A percentile compares a stretch with the other conserved stretches of the same genome.
phyloP scores from a whole-genome alignment of 805 yeast species.

The Kuraishia borneana region DNA sequence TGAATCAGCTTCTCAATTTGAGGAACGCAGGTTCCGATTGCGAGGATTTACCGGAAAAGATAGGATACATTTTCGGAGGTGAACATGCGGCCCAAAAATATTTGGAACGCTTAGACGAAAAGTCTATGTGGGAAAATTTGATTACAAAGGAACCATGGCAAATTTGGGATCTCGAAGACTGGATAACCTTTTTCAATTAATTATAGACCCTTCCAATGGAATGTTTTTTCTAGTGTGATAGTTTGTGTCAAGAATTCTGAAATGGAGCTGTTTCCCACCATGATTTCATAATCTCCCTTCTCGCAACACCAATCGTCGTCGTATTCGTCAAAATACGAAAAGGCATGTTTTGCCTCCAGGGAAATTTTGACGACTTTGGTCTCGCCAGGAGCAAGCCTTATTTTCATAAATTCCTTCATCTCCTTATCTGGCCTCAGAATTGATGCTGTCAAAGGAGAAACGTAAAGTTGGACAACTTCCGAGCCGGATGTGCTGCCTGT shows the following conservation, averaged over 20 bases:
- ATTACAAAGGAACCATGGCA: neutral
- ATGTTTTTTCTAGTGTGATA: neutral
- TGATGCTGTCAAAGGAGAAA: slow-evolving; percentile 20
- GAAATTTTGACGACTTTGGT: slow-evolving; percentile 22
- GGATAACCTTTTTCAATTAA: neutral
- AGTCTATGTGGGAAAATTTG: neutral
- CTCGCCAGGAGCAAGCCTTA: slow-evolving; percentile 32
- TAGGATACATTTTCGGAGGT: neutral
- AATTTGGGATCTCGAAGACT: neutral
- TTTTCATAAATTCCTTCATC: slow-evolving; percentile 46
- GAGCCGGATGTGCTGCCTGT: slow-evolving; percentile 34
- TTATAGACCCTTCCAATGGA: neutral
- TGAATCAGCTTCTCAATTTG: neutral
- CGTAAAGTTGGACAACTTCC: slow-evolving; percentile 45
- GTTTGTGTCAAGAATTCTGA: neutral
- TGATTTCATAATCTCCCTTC: slow-evolving; percentile 37
- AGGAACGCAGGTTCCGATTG: neutral
- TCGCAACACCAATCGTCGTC: slow-evolving; percentile 39
- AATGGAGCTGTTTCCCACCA: slow-evolving; percentile 23
- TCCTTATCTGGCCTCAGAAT: slow-evolving; percentile 46
- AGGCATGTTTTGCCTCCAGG: slow-evolving; percentile 35
- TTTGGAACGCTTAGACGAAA: neutral
- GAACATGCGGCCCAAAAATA: neutral
- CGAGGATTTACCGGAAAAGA: neutral
- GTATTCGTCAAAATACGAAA: slow-evolving; percentile 43